These are phyloP conservation scores for Acarospora socialis DNA, from an alignment of 2,329 filamentous ascomycete species.

Conservation along the genomic window DNA sequence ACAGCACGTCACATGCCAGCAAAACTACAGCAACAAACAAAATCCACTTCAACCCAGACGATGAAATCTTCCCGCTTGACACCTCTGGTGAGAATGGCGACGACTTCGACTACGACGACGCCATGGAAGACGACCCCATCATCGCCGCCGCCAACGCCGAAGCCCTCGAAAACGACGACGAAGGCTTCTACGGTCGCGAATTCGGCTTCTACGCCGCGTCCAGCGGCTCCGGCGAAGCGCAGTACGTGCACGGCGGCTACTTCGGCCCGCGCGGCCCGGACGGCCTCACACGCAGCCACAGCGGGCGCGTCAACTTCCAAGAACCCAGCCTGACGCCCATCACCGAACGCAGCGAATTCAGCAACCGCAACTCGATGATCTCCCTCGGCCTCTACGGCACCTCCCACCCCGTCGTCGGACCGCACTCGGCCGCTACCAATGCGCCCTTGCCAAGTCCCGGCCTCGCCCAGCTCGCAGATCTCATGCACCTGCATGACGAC, in stretches of 20 bases:
- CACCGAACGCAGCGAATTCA: conserved; percentile 90
- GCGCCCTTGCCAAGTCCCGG: conserved; percentile 52
- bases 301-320: conserved; percentile 57
- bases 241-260: conserved; percentile 71
- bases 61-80: conserved; percentile 19
- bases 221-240: conserved; percentile 33
- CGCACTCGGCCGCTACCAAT: conserved; percentile 24
- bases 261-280: conserved; percentile 64
- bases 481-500: conserved; percentile 45
- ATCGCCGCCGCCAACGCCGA: conserved; percentile 93
- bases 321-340: conserved; percentile 94
- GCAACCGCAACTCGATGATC: conserved; percentile 82
- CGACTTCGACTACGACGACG: conserved; percentile 43
- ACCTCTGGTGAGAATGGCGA: conserved; percentile 23
- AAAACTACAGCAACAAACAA: too few species aligned
- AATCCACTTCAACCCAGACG: conserved; percentile 21
- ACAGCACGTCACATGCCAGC: conserved; percentile 23
- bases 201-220: conserved; percentile 79
- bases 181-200: conserved; percentile 90
- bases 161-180: conserved; percentile 77
- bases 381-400: conserved; percentile 47
- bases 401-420: conserved; percentile 26
- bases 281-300: conserved; percentile 48
- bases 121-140: conserved; percentile 72
- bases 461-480: conserved; percentile 57